Percentiles rank a stretch among this genome's conserved stretches.
Conservation (phyloP, 2,329 filamentous ascomycete genomes). For the Diaporthe sp. region DNA sequence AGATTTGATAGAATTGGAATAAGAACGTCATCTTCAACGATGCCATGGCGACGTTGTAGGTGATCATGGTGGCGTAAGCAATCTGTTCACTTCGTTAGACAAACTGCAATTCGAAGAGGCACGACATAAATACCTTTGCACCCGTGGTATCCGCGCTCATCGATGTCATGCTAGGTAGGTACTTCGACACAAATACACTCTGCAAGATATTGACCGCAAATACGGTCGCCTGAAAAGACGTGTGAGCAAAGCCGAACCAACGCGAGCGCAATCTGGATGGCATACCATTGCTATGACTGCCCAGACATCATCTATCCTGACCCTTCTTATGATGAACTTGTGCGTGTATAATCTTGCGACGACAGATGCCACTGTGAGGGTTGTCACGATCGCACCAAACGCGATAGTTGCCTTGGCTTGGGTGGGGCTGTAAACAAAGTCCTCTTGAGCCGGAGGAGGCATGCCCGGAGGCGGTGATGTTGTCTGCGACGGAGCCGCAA, state of each 20-base stretch:
- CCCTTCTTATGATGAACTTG: conserved; percentile 9
- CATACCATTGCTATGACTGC: conserved; percentile 5
- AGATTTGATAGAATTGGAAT: conserved; percentile 3
- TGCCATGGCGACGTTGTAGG: conserved; percentile 11
- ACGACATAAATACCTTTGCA: neutral
- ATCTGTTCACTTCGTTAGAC: neutral
- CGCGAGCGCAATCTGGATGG: neutral
- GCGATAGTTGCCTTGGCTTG: neutral
- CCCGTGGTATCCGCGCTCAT: neutral
- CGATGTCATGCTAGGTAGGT: neutral
- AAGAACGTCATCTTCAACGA: conserved; percentile 21
- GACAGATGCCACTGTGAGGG: conserved; percentile 4
- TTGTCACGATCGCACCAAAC: conserved; percentile 13
- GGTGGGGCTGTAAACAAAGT: conserved; percentile 1
- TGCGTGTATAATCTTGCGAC: neutral
- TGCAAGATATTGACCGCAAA: neutral
- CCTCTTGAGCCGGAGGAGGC: neutral
- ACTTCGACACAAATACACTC: neutral
- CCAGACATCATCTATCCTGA: conserved; percentile 10
- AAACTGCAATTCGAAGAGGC: neutral
- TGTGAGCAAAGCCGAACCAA: neutral
- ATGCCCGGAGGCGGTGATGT: neutral
- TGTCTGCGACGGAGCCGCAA: neutral
- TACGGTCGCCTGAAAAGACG: neutral
- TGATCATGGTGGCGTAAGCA: conserved; percentile 2